These are phyloP conservation scores for Rubroshorea leprosula DNA, from an alignment of 345 rosid species.

Conservation along the genomic window DNA sequence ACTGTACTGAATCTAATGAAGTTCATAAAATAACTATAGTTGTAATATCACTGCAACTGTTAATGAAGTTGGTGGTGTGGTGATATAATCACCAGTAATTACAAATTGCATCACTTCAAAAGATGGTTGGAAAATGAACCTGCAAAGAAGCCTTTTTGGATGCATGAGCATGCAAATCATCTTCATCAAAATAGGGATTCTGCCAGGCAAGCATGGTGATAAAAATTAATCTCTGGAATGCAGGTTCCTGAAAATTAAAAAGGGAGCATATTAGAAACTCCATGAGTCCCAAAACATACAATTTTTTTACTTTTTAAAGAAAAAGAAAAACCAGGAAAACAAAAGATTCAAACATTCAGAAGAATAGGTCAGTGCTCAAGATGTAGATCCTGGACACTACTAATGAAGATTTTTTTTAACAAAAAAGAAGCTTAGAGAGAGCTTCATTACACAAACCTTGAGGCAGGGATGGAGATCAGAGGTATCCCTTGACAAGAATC, in stretches of 20 bases:
- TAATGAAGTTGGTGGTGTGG: not conserved
- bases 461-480: constrained; percentile 75
- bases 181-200: constrained; percentile 55
- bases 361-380: not conserved
- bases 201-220: constrained; percentile 97
- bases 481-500: constrained; percentile 81
- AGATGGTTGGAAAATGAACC: constrained; percentile 33
- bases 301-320: not conserved
- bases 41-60: not conserved
- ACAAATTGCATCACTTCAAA: not conserved
- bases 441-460: constrained; percentile 43
- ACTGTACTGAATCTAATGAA: not conserved
- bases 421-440: constrained; percentile 9
- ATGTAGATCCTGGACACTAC: not conserved
- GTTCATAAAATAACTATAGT: not conserved
- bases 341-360: not conserved
- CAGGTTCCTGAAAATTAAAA: constrained; percentile 58
- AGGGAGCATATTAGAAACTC: not conserved
- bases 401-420: not conserved
- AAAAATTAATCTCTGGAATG: constrained; percentile 82
- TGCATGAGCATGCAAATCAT: constrained; percentile 20
- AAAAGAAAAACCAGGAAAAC: not conserved
- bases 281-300: constrained; percentile 1
- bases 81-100: not conserved
- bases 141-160: constrained; percentile 49